A percentile compares a stretch with the other conserved stretches of the same genome.
These are phyloP conservation scores for Globisporangium nagaii DNA, from an alignment of 352 stramenopile species.

Conservation along the genomic window DNA sequence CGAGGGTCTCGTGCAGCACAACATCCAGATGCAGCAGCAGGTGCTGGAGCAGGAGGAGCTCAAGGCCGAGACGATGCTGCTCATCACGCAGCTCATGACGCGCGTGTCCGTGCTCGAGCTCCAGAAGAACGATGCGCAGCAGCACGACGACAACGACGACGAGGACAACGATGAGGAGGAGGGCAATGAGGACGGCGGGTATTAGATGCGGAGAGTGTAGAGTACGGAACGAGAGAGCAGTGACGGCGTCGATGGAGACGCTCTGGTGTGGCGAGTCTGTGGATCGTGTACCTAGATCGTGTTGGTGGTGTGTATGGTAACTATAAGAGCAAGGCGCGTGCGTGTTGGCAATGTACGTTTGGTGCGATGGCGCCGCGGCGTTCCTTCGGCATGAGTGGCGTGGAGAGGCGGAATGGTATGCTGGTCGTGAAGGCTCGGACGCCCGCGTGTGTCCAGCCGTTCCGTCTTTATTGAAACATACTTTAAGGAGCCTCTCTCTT, in stretches of 20 bases:
- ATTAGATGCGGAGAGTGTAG: background rate
- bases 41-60: slow-evolving; percentile 75
- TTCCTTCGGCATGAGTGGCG: too few species aligned
- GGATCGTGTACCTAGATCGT: too few species aligned
- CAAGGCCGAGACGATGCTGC: slow-evolving; percentile 78
- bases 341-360: background rate
- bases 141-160: slow-evolving; percentile 22
- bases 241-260: background rate
- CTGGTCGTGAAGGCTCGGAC: background rate
- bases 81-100: slow-evolving; percentile 84
- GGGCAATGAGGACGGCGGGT: background rate
- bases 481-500: background rate
- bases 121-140: slow-evolving; percentile 25
- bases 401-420: background rate
- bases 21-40: slow-evolving; percentile 78
- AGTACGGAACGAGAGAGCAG: background rate
- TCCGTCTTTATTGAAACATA: background rate
- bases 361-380: too few species aligned
- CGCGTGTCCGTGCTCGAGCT: slow-evolving; percentile 75
- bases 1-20: slow-evolving; percentile 64
- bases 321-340: too few species aligned
- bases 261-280: too few species aligned
- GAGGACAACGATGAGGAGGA: slow-evolving; percentile 17
- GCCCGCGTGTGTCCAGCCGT: background rate
- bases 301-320: too few species aligned